phyloP scores from a whole-genome alignment of 2,329 filamentous ascomycete species.

The Alternaria postmessia region DNA sequence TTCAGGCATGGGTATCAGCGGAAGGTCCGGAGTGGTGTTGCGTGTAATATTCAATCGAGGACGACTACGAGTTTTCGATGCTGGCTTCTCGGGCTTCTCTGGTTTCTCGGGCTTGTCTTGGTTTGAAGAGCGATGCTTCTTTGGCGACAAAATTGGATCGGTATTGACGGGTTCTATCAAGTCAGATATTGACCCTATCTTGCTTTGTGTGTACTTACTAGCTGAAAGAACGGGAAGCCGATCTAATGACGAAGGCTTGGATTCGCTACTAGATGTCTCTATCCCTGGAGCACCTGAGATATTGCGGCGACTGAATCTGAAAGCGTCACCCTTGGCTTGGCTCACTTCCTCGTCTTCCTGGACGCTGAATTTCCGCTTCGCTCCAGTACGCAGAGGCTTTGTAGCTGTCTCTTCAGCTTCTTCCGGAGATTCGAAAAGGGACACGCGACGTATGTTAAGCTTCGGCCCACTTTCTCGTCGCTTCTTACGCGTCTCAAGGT shows the following conservation, averaged over 20 bases:
- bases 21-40: conserved; percentile 31
- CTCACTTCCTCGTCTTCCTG: conserved; percentile 59
- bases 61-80: conserved; percentile 33
- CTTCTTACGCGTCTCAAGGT: conserved; percentile 62
- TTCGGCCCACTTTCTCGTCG: conserved; percentile 61
- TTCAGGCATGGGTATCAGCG: conserved; percentile 30
- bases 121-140: conserved; percentile 46
- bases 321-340: conserved; percentile 49
- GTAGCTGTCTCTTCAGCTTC: conserved; percentile 35
- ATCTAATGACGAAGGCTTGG: conserved; percentile 30
- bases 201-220: conserved; percentile 45
- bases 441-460: conserved; percentile 52
- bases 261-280: conserved; percentile 24
- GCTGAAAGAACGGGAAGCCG: conserved; percentile 53
- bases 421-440: conserved; percentile 54
- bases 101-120: conserved; percentile 39
- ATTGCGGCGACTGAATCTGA: conserved; percentile 57
- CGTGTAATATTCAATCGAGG: conserved; percentile 37
- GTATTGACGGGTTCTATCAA: conserved; percentile 59
- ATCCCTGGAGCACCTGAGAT: conserved; percentile 27
- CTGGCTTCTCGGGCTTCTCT: conserved; percentile 30
- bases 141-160: conserved; percentile 55
- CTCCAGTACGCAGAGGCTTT: conserved; percentile 55
- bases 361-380: conserved; percentile 66
- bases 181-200: conserved; percentile 26